Conservation (phyloP, 441 rosid species). For the Pelargonium australe region DNA sequence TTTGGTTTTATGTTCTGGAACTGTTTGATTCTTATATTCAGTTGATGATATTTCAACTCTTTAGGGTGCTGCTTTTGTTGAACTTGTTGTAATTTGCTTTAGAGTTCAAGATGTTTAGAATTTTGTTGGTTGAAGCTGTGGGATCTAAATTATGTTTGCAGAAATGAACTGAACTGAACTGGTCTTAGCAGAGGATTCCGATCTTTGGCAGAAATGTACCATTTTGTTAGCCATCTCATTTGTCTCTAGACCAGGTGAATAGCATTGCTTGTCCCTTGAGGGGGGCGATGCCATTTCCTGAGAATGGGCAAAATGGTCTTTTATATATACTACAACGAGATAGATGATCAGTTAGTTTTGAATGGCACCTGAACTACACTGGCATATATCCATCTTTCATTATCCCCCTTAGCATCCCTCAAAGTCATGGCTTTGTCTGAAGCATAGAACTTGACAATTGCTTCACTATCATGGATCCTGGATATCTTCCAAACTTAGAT, state of each 20-base stretch:
- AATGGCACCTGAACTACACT: background rate
- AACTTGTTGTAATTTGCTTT: constrained; percentile 3
- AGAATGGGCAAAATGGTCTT: too few relatives aligned
- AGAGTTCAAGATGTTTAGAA: background rate
- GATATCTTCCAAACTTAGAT: background rate
- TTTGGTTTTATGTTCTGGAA: constrained; percentile 3
- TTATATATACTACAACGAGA: too few relatives aligned
- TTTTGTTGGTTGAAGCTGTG: too few relatives aligned
- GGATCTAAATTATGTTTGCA: too few relatives aligned
- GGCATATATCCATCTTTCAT: constrained; percentile 3
- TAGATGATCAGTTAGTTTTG: background rate
- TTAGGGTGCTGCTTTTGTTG: constrained; percentile 6
- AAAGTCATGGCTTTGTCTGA: constrained; percentile 1
- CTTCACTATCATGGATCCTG: constrained; percentile 10
- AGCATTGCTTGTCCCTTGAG: too few relatives aligned
- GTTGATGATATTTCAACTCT: background rate
- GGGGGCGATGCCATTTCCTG: too few relatives aligned
- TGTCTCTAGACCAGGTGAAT: too few relatives aligned
- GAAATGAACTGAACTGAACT: too few relatives aligned
- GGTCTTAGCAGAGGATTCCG: too few relatives aligned
- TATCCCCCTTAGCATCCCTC: background rate
- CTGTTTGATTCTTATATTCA: constrained; percentile 7
- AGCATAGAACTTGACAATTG: background rate
- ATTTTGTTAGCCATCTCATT: too few relatives aligned
- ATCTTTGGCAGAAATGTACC: too few relatives aligned